phyloP scores from a whole-genome alignment of 768 basidiomycete genomes.

The Leccinum truebloodii region DNA sequence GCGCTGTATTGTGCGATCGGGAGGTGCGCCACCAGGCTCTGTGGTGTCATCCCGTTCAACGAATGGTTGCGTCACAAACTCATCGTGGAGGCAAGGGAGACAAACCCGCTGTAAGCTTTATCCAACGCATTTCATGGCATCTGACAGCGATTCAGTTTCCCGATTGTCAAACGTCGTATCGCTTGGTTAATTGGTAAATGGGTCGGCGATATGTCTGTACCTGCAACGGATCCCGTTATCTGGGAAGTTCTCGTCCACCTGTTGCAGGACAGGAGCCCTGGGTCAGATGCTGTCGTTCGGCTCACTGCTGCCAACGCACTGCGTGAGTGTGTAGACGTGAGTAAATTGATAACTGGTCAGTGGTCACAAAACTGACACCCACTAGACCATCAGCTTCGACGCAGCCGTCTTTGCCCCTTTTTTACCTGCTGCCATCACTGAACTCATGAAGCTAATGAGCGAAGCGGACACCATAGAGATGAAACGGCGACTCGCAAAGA shows the following conservation, averaged over 20 bases:
- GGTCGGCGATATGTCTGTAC: slow-evolving; percentile 67
- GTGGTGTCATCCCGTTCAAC: slow-evolving; percentile 64
- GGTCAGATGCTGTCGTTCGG: slow-evolving; percentile 83
- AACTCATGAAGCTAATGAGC: slow-evolving; percentile 66
- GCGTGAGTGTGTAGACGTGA: slow-evolving; percentile 81
- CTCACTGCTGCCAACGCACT: slow-evolving; percentile 81
- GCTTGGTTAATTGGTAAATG: slow-evolving; percentile 94
- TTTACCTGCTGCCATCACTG: slow-evolving; percentile 57
- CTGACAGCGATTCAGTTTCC: slow-evolving; percentile 54
- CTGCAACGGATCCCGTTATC: slow-evolving; percentile 59
- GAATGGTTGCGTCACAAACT: slow-evolving; percentile 68
- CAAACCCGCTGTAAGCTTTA: slow-evolving; percentile 54
- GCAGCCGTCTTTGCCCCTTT: slow-evolving; percentile 66
- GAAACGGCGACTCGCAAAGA: slow-evolving; percentile 70
- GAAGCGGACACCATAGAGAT: slow-evolving; percentile 78
- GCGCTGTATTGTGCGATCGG: slow-evolving; percentile 88
- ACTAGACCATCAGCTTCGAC: slow-evolving; percentile 66
- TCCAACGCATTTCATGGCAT: slow-evolving; percentile 5
- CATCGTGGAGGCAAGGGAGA: slow-evolving; percentile 55
- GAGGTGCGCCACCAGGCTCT: slow-evolving; percentile 68
- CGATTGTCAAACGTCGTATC: slow-evolving; percentile 91
- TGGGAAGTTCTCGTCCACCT: slow-evolving; percentile 86
- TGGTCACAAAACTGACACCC: slow-evolving; percentile 9
- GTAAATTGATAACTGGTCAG: slow-evolving; percentile 30
- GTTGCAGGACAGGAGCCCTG: slow-evolving; percentile 62